These are phyloP conservation scores for Platismatia glauca DNA, from an alignment of 495 filamentous ascomycete species.

Conservation along the genomic window DNA sequence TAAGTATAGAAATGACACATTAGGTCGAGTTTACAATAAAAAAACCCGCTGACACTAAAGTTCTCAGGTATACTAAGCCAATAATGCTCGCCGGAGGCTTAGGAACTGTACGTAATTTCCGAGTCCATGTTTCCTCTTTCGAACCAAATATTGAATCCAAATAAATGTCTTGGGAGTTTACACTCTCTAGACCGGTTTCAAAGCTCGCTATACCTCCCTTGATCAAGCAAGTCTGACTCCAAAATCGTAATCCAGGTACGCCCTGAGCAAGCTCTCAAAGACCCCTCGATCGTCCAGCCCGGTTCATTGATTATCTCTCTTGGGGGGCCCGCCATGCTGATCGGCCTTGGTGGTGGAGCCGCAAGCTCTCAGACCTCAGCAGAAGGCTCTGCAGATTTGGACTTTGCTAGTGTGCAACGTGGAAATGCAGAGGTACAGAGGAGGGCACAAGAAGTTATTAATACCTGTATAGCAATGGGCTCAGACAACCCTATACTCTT, in stretches of 20 bases:
- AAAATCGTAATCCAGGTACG: constrained; percentile 43
- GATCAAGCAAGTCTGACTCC: neutral
- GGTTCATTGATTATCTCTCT: constrained; percentile 85
- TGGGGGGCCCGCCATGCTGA: constrained; percentile 93
- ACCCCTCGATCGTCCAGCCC: constrained; percentile 62
- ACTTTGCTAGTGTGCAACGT: constrained; percentile 93
- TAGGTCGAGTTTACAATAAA: neutral
- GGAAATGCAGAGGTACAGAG: constrained; percentile 91
- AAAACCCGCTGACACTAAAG: neutral
- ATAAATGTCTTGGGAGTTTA: constrained; percentile 40
- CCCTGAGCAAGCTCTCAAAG: constrained; percentile 83
- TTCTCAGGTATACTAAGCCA: constrained; percentile 71
- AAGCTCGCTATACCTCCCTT: neutral
- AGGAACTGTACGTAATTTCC: constrained; percentile 49
- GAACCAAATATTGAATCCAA: neutral
- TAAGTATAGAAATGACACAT: constrained; percentile 34
- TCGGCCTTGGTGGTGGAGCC: constrained; percentile 90
- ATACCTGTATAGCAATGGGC: constrained; percentile 79
- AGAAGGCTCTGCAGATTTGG: constrained; percentile 79
- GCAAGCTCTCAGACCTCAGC: constrained; percentile 84
- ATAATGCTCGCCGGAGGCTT: constrained; percentile 98
- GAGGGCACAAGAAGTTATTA: constrained; percentile 92
- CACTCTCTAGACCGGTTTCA: neutral
- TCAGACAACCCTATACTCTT: constrained; percentile 80
- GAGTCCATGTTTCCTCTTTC: neutral